Evolutionary conservation across 2,329 filamentous ascomycete species (phyloP).

Genomic region (Teratosphaeriaceae sp.): DNA sequence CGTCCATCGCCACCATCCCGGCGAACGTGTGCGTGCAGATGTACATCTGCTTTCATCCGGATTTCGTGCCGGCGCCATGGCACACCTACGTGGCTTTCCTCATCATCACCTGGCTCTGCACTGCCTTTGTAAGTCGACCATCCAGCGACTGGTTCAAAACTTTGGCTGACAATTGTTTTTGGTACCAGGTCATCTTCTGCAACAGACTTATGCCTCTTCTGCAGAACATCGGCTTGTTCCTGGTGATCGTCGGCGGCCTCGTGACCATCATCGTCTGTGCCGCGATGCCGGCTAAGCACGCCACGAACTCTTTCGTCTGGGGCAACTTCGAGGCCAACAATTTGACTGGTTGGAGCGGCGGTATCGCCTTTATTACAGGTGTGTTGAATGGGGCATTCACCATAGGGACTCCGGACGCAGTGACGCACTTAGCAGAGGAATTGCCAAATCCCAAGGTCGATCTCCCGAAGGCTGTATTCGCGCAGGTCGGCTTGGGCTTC

Average conservation of each 20-base stretch:
- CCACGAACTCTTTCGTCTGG: conserved; percentile 37
- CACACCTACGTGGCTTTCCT: conserved; percentile 55
- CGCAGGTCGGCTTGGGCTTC: conserved; percentile 44
- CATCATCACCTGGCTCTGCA: conserved; percentile 49
- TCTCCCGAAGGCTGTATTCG: conserved; percentile 44
- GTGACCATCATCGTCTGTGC: conserved; percentile 34
- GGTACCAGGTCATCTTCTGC: conserved; percentile 42
- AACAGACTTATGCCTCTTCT: conserved; percentile 48
- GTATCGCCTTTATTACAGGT: conserved; percentile 31
- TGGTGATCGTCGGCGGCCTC: conserved; percentile 35
- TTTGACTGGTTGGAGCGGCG: conserved; percentile 39
- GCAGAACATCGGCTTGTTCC: conserved; percentile 50
- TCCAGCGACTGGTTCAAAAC: too few relatives aligned
- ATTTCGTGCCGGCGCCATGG: conserved; percentile 48
- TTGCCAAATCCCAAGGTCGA: conserved; percentile 33
- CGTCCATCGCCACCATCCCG: conserved; percentile 52
- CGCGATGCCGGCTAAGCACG: conserved; percentile 49
- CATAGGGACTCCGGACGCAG: conserved; percentile 31
- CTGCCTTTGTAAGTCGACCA: conserved; percentile 36
- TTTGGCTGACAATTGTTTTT: too few relatives aligned
- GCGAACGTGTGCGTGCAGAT: conserved; percentile 55
- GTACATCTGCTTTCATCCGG: conserved; percentile 53
- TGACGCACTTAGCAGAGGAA: conserved; percentile 33
- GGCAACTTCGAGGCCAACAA: conserved; percentile 29
- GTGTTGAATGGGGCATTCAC: conserved; percentile 34